Evolutionary conservation across 2,329 filamentous ascomycete genomes (phyloP).

Genomic region (Colletotrichum magnum): DNA sequence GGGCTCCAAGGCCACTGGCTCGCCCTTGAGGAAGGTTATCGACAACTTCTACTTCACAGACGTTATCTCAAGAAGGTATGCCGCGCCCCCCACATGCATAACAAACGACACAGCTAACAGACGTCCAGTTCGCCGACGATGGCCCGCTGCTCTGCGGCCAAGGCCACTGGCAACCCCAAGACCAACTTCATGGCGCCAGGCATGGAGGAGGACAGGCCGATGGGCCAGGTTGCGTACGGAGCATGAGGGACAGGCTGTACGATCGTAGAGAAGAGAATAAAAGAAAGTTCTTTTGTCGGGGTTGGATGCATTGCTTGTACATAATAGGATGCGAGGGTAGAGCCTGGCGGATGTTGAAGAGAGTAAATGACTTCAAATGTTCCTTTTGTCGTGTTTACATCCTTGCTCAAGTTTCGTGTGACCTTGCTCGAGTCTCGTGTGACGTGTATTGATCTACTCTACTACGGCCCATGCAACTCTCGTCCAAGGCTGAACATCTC

Average conservation of each 20-base stretch:
- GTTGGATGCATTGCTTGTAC: constrained; percentile 52
- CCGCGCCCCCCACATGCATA: constrained; percentile 39
- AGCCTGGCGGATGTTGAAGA: constrained; percentile 38
- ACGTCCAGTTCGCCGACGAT: constrained; percentile 90
- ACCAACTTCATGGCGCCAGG: constrained; percentile 86
- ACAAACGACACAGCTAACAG: constrained; percentile 31
- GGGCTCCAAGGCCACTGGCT: constrained; percentile 80
- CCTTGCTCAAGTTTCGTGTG: background rate
- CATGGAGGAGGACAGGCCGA: constrained; percentile 72
- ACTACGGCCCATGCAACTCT: too few species aligned
- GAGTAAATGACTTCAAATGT: constrained; percentile 42
- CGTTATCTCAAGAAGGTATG: constrained; percentile 93
- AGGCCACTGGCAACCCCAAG: constrained; percentile 83
- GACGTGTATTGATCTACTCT: background rate
- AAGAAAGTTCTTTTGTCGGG: constrained; percentile 51
- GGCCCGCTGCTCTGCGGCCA: constrained; percentile 96
- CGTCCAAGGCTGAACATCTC: too few species aligned
- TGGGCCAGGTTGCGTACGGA: constrained; percentile 74
- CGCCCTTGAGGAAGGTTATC: constrained; percentile 85
- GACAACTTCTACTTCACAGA: constrained; percentile 99
- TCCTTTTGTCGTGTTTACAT: constrained; percentile 19
- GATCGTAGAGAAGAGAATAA: constrained; percentile 51
- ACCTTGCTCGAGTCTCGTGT: background rate
- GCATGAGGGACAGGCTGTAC: constrained; percentile 57
- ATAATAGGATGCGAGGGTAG: constrained; percentile 51